These are phyloP conservation scores for Lablab purpureus DNA, from an alignment of 306 rosid genomes.

Conservation along the genomic window DNA sequence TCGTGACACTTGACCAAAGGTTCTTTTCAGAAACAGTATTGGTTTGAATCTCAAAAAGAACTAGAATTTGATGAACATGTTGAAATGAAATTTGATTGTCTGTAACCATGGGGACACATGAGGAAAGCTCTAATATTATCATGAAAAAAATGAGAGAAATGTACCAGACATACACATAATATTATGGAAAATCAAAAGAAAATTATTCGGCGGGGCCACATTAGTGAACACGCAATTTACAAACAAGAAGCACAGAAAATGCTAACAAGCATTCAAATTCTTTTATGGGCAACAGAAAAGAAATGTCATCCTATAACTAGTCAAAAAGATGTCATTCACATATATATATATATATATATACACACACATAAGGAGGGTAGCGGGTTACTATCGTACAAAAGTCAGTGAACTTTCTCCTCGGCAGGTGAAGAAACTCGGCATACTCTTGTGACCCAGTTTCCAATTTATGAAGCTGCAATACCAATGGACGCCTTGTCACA, in stretches of 20 bases:
- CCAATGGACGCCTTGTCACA: conserved; percentile 93
- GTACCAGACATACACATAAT: not conserved
- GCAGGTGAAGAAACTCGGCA: conserved; percentile 93
- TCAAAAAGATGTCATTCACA: not conserved
- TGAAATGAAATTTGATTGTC: conserved; percentile 19
- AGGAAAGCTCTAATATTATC: conserved; percentile 5
- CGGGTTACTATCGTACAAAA: conserved; percentile 58
- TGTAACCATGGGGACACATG: not conserved
- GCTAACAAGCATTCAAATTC: conserved; percentile 6
- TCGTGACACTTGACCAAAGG: not conserved
- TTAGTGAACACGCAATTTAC: not conserved
- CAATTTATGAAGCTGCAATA: conserved; percentile 89
- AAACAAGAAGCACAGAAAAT: not conserved
- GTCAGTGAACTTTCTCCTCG: conserved; percentile 78
- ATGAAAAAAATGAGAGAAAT: not conserved
- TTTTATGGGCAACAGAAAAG: conserved; percentile 19
- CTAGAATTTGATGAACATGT: not conserved
- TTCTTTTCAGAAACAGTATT: not conserved
- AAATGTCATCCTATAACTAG: not conserved
- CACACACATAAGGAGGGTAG: not conserved
- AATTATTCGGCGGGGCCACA: not conserved
- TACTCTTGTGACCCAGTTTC: conserved; percentile 82
- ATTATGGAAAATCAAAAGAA: not conserved
- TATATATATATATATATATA: too few relatives aligned
- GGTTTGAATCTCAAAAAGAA: not conserved